Evolutionary conservation across 106 monocot species (phyloP).

Genomic region (Gastrodia elata): DNA sequence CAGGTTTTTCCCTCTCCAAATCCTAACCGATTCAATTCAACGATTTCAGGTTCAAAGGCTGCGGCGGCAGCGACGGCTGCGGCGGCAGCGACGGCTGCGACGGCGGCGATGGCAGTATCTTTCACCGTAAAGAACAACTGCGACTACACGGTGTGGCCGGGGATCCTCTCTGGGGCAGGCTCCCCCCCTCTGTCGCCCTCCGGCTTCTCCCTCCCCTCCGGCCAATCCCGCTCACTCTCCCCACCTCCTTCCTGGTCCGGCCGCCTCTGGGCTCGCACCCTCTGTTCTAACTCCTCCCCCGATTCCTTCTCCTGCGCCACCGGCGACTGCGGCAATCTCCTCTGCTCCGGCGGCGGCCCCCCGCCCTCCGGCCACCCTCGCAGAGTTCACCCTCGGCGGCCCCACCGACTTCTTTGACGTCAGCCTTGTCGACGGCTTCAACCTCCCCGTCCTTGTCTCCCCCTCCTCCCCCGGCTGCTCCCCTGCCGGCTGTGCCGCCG

Average conservation of each 20-base stretch:
- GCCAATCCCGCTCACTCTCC: conserved; percentile 29
- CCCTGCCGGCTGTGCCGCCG: conserved; percentile 30
- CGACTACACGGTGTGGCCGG: conserved; percentile 78
- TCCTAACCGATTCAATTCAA: background rate
- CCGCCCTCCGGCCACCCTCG: conserved; percentile 63
- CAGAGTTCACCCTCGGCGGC: conserved; percentile 70
- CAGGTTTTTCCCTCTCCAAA: background rate
- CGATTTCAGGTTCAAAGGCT: conserved; percentile 18
- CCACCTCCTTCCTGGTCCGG: conserved; percentile 63
- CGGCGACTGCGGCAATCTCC: conserved; percentile 51
- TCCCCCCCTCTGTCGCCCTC: conserved; percentile 29
- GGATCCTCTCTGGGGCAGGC: conserved; percentile 59
- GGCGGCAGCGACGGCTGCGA: too few relatives aligned
- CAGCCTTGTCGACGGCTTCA: conserved; percentile 70
- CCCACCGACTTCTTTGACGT: conserved; percentile 70
- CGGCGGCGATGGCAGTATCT: conserved; percentile 26
- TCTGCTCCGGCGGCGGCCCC: conserved; percentile 61
- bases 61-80: too few relatives aligned
- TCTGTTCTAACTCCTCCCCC: conserved; percentile 34
- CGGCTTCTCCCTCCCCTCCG: conserved; percentile 31
- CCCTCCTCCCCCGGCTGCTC: conserved; percentile 23
- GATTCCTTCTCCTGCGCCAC: conserved; percentile 48
- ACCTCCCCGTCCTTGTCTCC: conserved; percentile 48
- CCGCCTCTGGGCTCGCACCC: conserved; percentile 69
- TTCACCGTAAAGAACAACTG: conserved; percentile 83